Percentiles rank a stretch among this genome's conserved stretches.
These are phyloP conservation scores for Proliferodiscus dingleyae DNA, from an alignment of 2,329 filamentous ascomycete genomes.

Conservation along the genomic window DNA sequence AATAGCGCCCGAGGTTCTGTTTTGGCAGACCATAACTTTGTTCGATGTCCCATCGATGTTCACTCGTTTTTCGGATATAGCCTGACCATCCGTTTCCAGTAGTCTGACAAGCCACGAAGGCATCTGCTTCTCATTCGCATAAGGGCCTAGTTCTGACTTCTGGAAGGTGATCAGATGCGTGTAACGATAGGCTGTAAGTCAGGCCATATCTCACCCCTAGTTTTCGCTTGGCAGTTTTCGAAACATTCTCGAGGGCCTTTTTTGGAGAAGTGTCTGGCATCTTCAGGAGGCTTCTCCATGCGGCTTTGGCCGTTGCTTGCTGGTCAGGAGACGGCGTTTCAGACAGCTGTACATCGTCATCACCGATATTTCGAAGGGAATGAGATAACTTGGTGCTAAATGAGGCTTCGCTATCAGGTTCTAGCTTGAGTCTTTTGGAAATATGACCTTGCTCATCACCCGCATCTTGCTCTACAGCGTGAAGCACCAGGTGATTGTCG, in stretches of 20 bases:
- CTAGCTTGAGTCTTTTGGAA: conserved; percentile 15
- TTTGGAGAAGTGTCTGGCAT: conserved; percentile 24
- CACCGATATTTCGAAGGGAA: conserved; percentile 22
- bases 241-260: neutral
- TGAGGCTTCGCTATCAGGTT: conserved; percentile 9
- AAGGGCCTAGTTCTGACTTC: conserved; percentile 62
- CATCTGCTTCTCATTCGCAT: conserved; percentile 71
- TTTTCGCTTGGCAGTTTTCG: conserved; percentile 18
- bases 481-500: conserved; percentile 55
- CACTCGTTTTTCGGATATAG: conserved; percentile 48
- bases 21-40: conserved; percentile 40
- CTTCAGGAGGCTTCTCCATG: conserved; percentile 31
- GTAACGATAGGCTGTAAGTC: conserved; percentile 5
- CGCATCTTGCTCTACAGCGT: conserved; percentile 31
- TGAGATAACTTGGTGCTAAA: conserved; percentile 26
- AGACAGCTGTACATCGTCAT: conserved; percentile 7
- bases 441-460: conserved; percentile 10
- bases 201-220: conserved; percentile 31
- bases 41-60: conserved; percentile 38
- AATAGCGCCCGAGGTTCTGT: conserved; percentile 50
- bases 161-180: conserved; percentile 19
- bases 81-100: conserved; percentile 53
- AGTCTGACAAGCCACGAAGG: conserved; percentile 61
- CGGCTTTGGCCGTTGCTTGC: conserved; percentile 22
- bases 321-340: conserved; percentile 13